Conservation (phyloP, 495 filamentous ascomycete species). For the Cercophora samala region DNA sequence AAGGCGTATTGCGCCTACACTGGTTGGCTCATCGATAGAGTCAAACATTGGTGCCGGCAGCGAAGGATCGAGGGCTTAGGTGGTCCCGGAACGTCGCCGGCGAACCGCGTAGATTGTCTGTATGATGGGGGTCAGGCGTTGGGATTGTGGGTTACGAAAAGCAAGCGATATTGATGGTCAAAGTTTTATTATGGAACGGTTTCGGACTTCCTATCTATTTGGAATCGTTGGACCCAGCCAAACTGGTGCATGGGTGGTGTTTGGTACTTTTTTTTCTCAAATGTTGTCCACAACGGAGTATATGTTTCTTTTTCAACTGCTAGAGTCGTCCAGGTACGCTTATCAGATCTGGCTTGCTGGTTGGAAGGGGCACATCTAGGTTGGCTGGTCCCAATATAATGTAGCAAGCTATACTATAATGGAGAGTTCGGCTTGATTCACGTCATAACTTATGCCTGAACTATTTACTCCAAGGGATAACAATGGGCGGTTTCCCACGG, state of each 20-base stretch:
- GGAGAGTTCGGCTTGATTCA: no score
- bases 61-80: slow-evolving; percentile 25
- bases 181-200: background rate
- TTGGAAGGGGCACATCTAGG: background rate
- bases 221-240: background rate
- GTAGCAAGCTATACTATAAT: background rate
- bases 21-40: slow-evolving; percentile 39
- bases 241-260: background rate
- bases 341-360: background rate
- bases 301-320: background rate
- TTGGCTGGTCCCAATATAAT: background rate
- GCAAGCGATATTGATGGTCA: background rate
- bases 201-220: background rate
- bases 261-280: background rate
- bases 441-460: background rate
- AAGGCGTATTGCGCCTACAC: slow-evolving; percentile 74
- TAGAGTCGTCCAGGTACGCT: background rate
- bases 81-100: background rate
- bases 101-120: background rate
- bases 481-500: background rate
- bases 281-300: background rate
- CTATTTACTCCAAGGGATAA: background rate
- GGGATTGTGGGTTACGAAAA: background rate
- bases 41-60: slow-evolving; percentile 4
- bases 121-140: background rate